Percentiles rank a stretch among this genome's conserved stretches.
These are phyloP conservation scores for Cladobotryum protrusum DNA, from an alignment of 2,329 filamentous ascomycete species.

Conservation along the genomic window DNA sequence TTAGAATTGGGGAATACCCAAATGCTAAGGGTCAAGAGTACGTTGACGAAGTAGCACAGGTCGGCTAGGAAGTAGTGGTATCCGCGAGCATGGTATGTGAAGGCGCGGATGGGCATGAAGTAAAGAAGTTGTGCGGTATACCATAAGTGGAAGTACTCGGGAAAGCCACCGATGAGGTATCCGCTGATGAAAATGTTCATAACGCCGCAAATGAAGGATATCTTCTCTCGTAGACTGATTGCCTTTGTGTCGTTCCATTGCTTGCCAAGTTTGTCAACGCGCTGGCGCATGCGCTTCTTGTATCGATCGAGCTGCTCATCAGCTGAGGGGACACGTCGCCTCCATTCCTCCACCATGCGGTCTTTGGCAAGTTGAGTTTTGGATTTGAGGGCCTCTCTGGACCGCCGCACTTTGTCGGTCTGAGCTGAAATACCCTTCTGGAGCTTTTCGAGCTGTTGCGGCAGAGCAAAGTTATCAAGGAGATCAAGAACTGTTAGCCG, in stretches of 20 bases:
- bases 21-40: constrained; percentile 72
- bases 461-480: constrained; percentile 86
- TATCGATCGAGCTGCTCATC: constrained; percentile 94
- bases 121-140: constrained; percentile 83
- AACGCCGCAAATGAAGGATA: constrained; percentile 92
- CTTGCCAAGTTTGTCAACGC: constrained; percentile 78
- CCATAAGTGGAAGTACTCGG: constrained; percentile 86
- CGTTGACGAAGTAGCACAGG: constrained; percentile 96
- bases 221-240: constrained; percentile 86
- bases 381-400: constrained; percentile 72
- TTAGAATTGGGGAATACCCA: constrained; percentile 91
- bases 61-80: constrained; percentile 98
- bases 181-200: constrained; percentile 97
- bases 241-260: constrained; percentile 86
- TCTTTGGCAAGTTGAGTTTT: constrained; percentile 74
- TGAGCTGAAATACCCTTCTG: constrained; percentile 77
- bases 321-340: constrained; percentile 74
- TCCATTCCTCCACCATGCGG: constrained; percentile 88
- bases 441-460: constrained; percentile 84
- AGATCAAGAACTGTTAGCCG: constrained; percentile 87
- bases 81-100: constrained; percentile 82
- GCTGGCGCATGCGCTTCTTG: constrained; percentile 75
- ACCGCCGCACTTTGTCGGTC: constrained; percentile 76
- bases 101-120: constrained; percentile 94
- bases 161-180: constrained; percentile 81